Base-by-base conservation (phyloP, 768 basidiomycete species). In the Kwoniella sp. region DNA sequence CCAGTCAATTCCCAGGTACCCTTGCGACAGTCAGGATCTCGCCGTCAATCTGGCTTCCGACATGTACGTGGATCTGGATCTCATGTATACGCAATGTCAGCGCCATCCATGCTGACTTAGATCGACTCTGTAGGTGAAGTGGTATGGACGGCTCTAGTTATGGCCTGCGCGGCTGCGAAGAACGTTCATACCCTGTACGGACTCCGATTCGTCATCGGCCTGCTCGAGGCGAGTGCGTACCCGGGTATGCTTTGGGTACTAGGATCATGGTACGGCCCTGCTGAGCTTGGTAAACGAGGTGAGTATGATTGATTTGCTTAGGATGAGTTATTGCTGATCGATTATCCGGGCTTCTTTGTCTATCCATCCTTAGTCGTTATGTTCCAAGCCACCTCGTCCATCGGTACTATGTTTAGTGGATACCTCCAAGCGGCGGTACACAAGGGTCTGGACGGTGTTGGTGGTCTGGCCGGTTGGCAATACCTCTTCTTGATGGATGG, bases 401-500 rank as follows among this genome's bases (percentile, higher is more conserved):
- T 53, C 8, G 70, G 69, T 25, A 67, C 65, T 13, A 71, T 71
- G 37, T 64, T 70, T 31, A 53, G 52, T 11, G 68, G 65, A 17
- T 69, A 66, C 25, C 54, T 72, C 2, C 67, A 69, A 56, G 63
- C 68, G 0, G 71, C 63, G 0, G 62, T 69, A 1, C 69, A 67
- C 28, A 67, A 41, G 0, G 63, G 59, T 23, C 22, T 73, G 25
- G 51, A 69, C 26, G 68, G 68, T 4, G n/a, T 41, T 2, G 50
- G 38, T n/a, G 71, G 71, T 13, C 31, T 69, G 5, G 63, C 41
- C 4, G 71, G 71, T 0, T 73, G 68, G 68, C 58, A 65, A 22
- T 67, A 61, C 58, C 57, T 73, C 23, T 64, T 63, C 61, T 55
- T 70, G n/a, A 57, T 70, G 37, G 62, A 62, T 38, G 69, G 69